phyloP scores from a whole-genome alignment of 345 rosid species.

The Raphanus sativus region DNA sequence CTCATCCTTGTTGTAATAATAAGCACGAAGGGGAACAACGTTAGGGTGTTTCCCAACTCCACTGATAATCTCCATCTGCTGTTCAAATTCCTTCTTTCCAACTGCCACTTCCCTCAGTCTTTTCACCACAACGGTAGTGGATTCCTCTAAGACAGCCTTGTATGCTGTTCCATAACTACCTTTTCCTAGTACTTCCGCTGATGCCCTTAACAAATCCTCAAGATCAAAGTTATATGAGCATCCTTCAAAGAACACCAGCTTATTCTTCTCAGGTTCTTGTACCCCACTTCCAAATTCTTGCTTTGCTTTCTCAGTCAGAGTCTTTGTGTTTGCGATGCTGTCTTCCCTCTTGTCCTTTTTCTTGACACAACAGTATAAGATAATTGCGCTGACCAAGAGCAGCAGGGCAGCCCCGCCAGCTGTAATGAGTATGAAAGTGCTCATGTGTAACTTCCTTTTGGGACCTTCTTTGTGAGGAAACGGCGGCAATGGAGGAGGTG shows the following conservation, averaged over 20 bases:
- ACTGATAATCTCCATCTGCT: conserved; percentile 86
- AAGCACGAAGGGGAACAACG: conserved; percentile 75
- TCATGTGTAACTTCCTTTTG: conserved; percentile 52
- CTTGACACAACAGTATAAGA: conserved; percentile 63
- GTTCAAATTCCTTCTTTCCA: conserved; percentile 85
- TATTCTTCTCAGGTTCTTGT: conserved; percentile 75
- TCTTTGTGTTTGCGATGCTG: conserved; percentile 51
- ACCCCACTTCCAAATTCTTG: conserved; percentile 80
- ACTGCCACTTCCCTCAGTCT: conserved; percentile 76
- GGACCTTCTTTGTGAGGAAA: conserved; percentile 48
- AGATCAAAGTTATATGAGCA: conserved; percentile 74
- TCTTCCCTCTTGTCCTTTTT: conserved; percentile 52
- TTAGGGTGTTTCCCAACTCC: conserved; percentile 64
- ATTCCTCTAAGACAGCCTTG: conserved; percentile 84
- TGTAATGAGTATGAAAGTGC: conserved; percentile 60
- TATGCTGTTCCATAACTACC: conserved; percentile 86
- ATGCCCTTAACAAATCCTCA: conserved; percentile 84
- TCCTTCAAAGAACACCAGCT: conserved; percentile 84
- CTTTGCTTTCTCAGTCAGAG: conserved; percentile 64
- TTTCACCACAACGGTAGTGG: conserved; percentile 79
- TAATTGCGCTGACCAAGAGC: conserved; percentile 37
- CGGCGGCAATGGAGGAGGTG: conserved; percentile 46
- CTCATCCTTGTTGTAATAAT: conserved; percentile 90
- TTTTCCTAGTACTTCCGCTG: conserved; percentile 91
- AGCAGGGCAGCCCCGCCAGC: conserved; percentile 58